Percentiles rank a stretch among this genome's conserved stretches.
Conservation (phyloP, 306 rosid genomes). For the Vigna mungo region DNA sequence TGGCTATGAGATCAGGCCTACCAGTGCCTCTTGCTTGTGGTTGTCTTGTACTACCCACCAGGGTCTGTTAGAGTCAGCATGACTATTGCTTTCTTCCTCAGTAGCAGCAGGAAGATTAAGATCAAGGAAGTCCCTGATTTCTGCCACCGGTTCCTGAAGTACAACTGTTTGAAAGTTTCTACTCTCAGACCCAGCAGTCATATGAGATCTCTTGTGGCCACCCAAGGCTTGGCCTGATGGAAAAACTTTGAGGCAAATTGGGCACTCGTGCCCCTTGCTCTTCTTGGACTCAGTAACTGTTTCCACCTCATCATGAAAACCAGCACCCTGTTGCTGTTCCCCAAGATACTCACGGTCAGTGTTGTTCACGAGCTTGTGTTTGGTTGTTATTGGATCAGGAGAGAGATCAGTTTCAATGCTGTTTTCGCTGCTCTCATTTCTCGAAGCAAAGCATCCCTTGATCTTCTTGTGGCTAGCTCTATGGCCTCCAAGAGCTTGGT, state of each 20-base stretch:
- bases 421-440: constrained; percentile 62
- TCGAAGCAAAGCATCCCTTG: constrained; percentile 72
- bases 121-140: constrained; percentile 80
- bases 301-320: constrained; percentile 38
- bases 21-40: constrained; percentile 56
- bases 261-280: constrained; percentile 69
- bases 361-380: constrained; percentile 49
- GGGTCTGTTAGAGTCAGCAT: constrained; percentile 52
- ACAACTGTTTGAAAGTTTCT: constrained; percentile 44
- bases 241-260: constrained; percentile 77
- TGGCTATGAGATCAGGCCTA: constrained; percentile 57
- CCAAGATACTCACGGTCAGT: constrained; percentile 27
- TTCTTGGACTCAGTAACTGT: constrained; percentile 45
- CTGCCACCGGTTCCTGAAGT: constrained; percentile 58
- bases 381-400: constrained; percentile 49
- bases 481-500: constrained; percentile 97
- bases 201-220: constrained; percentile 94
- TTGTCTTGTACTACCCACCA: constrained; percentile 66
- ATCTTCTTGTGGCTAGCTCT: constrained; percentile 88
- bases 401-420: constrained; percentile 67
- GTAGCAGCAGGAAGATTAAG: constrained; percentile 91
- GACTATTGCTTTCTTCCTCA: constrained; percentile 59
- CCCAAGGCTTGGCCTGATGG: constrained; percentile 94
- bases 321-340: constrained; percentile 37
- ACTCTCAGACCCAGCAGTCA: constrained; percentile 51